Percentiles rank a stretch among this genome's conserved stretches.
phyloP scores from a whole-genome alignment of 148 eudicot species.

The Rheum nobile region DNA sequence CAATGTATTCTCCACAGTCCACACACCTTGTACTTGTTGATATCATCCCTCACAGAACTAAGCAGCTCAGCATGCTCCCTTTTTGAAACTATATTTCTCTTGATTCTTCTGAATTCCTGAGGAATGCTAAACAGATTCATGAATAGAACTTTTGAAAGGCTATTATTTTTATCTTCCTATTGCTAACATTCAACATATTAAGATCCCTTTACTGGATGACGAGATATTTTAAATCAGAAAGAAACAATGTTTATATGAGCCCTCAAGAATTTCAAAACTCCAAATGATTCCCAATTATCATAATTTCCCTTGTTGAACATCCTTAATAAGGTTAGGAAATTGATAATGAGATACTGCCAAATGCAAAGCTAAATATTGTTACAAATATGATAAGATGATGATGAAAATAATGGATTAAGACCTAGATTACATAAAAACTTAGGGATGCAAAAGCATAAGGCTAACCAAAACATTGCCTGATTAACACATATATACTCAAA shows the following conservation, averaged over 20 bases:
- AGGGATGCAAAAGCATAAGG: too few relatives aligned
- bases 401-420: too few relatives aligned
- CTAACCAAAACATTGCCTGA: too few relatives aligned
- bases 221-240: neutral
- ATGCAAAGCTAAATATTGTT: neutral
- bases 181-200: neutral
- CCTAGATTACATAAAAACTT: neutral
- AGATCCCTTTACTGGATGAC: neutral
- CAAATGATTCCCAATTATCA: neutral
- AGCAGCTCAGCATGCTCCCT: constrained; percentile 96
- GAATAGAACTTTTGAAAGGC: constrained; percentile 3
- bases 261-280: neutral
- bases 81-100: constrained; percentile 87
- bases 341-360: neutral
- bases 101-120: constrained; percentile 82
- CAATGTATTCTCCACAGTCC: too few relatives aligned
- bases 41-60: constrained; percentile 91
- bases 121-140: constrained; percentile 11
- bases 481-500: too few relatives aligned
- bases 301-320: neutral
- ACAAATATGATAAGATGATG: too few relatives aligned
- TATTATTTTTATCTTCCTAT: neutral
- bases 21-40: constrained; percentile 88
- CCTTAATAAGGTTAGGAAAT: neutral
- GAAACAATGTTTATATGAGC: neutral